Evolutionary conservation across 192 early-diverging fungal species (phyloP).

Genomic region (Phlyctochytrium bullatum): DNA sequence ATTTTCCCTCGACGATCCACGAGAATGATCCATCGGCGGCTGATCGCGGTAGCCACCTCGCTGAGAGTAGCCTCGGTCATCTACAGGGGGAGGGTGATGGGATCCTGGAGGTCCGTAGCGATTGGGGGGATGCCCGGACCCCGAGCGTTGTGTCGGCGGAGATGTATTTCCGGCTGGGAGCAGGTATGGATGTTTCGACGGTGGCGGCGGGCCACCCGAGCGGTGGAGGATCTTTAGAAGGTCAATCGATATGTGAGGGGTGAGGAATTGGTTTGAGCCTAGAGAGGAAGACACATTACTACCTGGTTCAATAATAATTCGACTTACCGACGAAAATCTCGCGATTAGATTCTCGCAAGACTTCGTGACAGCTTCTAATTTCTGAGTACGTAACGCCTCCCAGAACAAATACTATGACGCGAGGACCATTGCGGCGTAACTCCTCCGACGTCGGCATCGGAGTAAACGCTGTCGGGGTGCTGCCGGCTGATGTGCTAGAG

Average conservation of each 20-base stretch:
- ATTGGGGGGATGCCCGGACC: not conserved
- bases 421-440: constrained; percentile 32
- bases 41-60: not conserved
- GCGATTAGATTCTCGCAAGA: constrained; percentile 32
- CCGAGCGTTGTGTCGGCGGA: too few relatives aligned
- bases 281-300: not conserved
- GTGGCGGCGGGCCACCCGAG: not conserved
- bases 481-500: constrained; percentile 3
- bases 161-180: not conserved
- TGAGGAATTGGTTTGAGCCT: constrained; percentile 26
- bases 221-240: constrained; percentile 26
- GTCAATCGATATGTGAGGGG: constrained; percentile 29
- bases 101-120: constrained; percentile 7
- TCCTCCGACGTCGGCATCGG: constrained; percentile 13
- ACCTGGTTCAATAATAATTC: not conserved
- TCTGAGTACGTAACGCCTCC: constrained; percentile 52
- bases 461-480: not conserved
- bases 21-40: not conserved
- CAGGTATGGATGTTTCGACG: not conserved
- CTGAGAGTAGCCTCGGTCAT: not conserved
- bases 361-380: constrained; percentile 38
- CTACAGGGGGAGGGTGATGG: not conserved
- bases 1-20: too few relatives aligned
- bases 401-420: constrained; percentile 45
- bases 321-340: constrained; percentile 45